These are phyloP conservation scores for Ligustrum vulgare DNA, from an alignment of 257 asterid species.

Conservation along the genomic window DNA sequence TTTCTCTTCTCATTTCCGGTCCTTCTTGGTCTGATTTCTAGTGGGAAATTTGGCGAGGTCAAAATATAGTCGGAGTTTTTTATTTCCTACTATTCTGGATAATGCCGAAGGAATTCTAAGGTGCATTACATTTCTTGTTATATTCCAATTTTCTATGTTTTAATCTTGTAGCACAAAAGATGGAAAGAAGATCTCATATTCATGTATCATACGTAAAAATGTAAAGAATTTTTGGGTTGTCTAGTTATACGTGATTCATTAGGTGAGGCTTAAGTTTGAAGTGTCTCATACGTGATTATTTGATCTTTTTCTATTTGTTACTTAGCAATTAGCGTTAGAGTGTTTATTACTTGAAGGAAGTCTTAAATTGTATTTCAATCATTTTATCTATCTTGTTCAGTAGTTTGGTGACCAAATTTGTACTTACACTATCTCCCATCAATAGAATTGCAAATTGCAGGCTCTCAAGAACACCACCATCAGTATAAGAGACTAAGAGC, in stretches of 20 bases:
- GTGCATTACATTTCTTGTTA: no score
- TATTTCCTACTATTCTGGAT: no score
- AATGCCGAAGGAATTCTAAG: no score
- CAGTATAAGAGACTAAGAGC: slow-evolving; percentile 23
- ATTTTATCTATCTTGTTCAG: slow-evolving; percentile 2
- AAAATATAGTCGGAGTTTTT: no score
- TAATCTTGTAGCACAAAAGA: no score
- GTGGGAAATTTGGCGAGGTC: no score
- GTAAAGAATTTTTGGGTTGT: neutral
- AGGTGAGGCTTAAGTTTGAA: neutral
- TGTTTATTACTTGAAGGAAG: slow-evolving; percentile 3
- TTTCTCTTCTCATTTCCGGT: no score
- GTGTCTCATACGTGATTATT: neutral
- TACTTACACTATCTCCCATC: slow-evolving; percentile 13
- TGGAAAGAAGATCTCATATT: no score
- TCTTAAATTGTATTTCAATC: slow-evolving; percentile 11
- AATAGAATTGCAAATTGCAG: slow-evolving; percentile 19
- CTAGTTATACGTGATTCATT: neutral
- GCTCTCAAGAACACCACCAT: slow-evolving; percentile 26
- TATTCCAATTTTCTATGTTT: no score
- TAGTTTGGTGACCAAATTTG: slow-evolving; percentile 19
- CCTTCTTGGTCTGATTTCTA: no score
- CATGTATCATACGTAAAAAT: no score
- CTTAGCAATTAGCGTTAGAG: slow-evolving; percentile 6
- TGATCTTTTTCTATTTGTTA: slow-evolving; percentile 5